A percentile compares a stretch with the other conserved stretches of the same genome.
These are phyloP conservation scores for Alternaria sp. DNA, from an alignment of 2,329 filamentous ascomycete genomes.

Conservation along the genomic window DNA sequence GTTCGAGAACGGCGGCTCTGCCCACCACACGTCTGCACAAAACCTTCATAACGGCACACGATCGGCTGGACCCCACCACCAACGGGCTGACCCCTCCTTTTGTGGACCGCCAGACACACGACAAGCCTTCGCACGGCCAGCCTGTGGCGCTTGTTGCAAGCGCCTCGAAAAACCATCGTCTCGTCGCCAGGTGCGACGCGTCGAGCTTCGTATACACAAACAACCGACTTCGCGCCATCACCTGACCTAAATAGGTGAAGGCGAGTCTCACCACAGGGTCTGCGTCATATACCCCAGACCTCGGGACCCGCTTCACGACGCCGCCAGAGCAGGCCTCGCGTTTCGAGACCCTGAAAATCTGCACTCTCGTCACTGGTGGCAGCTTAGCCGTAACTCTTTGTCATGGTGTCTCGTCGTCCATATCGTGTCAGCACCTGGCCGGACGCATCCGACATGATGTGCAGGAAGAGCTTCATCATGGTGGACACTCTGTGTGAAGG, in stretches of 20 bases:
- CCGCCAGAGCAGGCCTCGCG: constrained; percentile 29
- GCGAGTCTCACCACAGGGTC: constrained; percentile 12
- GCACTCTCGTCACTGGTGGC: constrained; percentile 20
- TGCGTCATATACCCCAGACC: constrained; percentile 18
- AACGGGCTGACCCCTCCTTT: constrained; percentile 42
- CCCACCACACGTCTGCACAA: constrained; percentile 39
- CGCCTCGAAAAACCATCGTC: constrained; percentile 29
- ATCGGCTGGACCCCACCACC: constrained; percentile 43
- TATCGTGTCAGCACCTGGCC: constrained; percentile 16
- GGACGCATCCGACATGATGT: constrained; percentile 19
- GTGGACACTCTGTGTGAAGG: neutral
- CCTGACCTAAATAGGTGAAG: constrained; percentile 32
- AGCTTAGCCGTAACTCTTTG: constrained; percentile 25
- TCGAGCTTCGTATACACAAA: constrained; percentile 42
- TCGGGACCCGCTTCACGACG: constrained; percentile 34
- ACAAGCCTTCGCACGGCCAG: constrained; percentile 21
- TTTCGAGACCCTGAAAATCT: constrained; percentile 42
- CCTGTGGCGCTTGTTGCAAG: constrained; percentile 36
- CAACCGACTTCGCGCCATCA: constrained; percentile 37
- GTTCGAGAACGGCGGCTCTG: constrained; percentile 39
- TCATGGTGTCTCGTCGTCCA: constrained; percentile 9
- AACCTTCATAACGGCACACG: constrained; percentile 34
- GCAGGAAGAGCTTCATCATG: constrained; percentile 4
- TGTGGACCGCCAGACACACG: constrained; percentile 31
- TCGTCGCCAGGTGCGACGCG: constrained; percentile 44